phyloP scores from a whole-genome alignment of 352 stramenopile genomes.

The Pythium chondricola region DNA sequence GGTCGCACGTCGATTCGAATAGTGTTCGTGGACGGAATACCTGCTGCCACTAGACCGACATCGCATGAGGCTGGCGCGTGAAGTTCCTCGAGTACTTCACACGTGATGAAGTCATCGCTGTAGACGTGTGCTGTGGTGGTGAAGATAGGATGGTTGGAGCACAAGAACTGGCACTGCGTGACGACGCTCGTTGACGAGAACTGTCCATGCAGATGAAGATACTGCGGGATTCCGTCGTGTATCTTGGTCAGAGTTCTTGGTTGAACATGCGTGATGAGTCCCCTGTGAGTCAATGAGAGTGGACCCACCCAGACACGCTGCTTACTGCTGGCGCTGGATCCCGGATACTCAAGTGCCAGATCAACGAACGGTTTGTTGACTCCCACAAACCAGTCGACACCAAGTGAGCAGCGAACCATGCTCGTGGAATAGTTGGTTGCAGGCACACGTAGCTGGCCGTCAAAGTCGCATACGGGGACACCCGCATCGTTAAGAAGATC shows the following conservation, averaged over 20 bases:
- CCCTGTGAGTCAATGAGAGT: not conserved
- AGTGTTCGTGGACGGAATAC: not conserved
- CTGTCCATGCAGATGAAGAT: slow-evolving; percentile 3
- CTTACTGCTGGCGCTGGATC: not conserved
- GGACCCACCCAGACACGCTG: not conserved
- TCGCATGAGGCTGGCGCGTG: not conserved
- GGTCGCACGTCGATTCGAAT: slow-evolving; percentile 1
- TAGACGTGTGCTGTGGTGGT: not conserved
- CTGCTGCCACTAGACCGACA: too few relatives aligned
- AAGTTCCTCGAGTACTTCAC: not conserved
- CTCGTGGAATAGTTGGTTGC: not conserved
- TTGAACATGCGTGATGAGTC: not conserved
- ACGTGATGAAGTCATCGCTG: slow-evolving; percentile 5
- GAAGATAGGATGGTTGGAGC: not conserved
- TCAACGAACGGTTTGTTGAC: not conserved
- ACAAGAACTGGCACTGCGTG: slow-evolving; percentile 2
- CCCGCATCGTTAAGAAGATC: not conserved
- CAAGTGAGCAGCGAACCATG: slow-evolving; percentile 9
- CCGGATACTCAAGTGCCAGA: not conserved
- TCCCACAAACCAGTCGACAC: not conserved
- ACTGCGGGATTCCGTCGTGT: too few relatives aligned
- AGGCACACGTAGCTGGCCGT: not conserved
- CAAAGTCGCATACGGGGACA: slow-evolving; percentile 5
- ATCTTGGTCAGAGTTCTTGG: too few relatives aligned
- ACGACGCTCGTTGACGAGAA: slow-evolving; percentile 1